phyloP scores from a whole-genome alignment of 2,329 filamentous ascomycete genomes.

The Diaporthe sp. region DNA sequence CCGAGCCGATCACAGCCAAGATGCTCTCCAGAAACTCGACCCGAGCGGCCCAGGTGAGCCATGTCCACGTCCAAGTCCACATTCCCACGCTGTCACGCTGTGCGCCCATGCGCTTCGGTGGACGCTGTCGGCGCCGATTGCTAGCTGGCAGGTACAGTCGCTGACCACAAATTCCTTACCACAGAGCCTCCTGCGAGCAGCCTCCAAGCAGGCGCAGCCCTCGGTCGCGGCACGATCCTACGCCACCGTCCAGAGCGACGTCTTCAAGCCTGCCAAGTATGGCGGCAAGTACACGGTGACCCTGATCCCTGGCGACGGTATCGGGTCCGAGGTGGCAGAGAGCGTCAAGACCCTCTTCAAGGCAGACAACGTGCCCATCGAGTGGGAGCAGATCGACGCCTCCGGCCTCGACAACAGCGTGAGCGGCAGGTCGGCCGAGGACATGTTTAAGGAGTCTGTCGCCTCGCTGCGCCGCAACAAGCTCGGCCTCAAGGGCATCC shows the following conservation, averaged over 20 bases:
- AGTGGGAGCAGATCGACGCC: conserved; percentile 98
- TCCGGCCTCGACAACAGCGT: conserved; percentile 86
- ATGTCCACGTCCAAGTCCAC: conserved; percentile 8
- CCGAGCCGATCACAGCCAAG: conserved; percentile 46
- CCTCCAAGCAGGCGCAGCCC: conserved; percentile 61
- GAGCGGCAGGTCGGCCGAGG: conserved; percentile 83
- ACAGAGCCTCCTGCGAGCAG: conserved; percentile 67
- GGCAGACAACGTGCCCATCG: conserved; percentile 95
- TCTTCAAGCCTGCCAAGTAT: conserved; percentile 99
- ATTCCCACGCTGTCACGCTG: too few species aligned
- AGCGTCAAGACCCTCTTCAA: conserved; percentile 98
- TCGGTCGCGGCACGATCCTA: conserved; percentile 67
- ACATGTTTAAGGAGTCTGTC: conserved; percentile 95
- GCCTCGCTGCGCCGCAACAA: conserved; percentile 98
- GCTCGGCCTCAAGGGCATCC: conserved; percentile 97
- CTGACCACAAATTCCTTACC: conserved; percentile 46
- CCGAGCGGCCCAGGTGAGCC: conserved; percentile 70
- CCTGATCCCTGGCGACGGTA: conserved; percentile 98
- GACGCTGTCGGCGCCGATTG: conserved; percentile 5
- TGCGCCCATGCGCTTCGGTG: not conserved
- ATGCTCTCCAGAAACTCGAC: conserved; percentile 73
- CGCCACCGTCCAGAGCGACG: conserved; percentile 91
- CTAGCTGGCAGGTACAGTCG: conserved; percentile 38
- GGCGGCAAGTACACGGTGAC: conserved; percentile 99
- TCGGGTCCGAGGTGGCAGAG: conserved; percentile 96